Evolutionary conservation across 768 basidiomycete species (phyloP).

Genomic region (Ramaria rubella): DNA sequence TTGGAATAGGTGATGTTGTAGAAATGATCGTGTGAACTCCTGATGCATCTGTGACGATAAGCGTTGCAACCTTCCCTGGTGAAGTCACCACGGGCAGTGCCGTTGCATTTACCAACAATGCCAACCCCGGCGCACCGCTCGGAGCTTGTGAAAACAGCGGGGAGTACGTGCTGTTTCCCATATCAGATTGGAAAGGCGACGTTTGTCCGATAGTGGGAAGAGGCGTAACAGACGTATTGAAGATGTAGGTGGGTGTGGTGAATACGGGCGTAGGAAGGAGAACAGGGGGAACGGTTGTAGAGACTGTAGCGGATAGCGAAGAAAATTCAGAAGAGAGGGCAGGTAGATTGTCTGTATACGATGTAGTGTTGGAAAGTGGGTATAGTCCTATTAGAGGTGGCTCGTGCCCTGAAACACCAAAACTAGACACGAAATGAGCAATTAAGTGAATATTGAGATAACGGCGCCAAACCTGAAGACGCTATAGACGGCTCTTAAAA

Average conservation of each 20-base stretch:
- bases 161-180: constrained; percentile 67
- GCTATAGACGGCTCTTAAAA: constrained; percentile 71
- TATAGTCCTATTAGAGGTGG: constrained; percentile 77
- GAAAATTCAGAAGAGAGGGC: constrained; percentile 45
- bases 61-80: constrained; percentile 44
- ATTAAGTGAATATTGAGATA: neutral
- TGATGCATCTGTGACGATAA: constrained; percentile 48
- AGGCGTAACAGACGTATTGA: constrained; percentile 61
- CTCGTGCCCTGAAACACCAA: constrained; percentile 67
- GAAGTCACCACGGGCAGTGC: constrained; percentile 53
- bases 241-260: constrained; percentile 55
- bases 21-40: constrained; percentile 55
- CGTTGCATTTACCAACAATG: constrained; percentile 34
- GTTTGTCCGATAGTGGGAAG: constrained; percentile 30
- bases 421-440: constrained; percentile 37
- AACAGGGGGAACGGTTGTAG: constrained; percentile 68
- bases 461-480: constrained; percentile 53
- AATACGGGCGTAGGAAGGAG: constrained; percentile 57
- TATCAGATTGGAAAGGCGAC: constrained; percentile 40
- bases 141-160: constrained; percentile 39
- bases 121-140: constrained; percentile 27
- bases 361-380: constrained; percentile 43
- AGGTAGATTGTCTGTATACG: constrained; percentile 25
- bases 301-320: constrained; percentile 54
- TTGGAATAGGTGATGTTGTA: constrained; percentile 33